Percentiles rank a stretch among this genome's conserved stretches.
These are phyloP conservation scores for Physcomitrium patens DNA, from an alignment of 225 moss, liverwort and hornwort species.

Conservation along the genomic window DNA sequence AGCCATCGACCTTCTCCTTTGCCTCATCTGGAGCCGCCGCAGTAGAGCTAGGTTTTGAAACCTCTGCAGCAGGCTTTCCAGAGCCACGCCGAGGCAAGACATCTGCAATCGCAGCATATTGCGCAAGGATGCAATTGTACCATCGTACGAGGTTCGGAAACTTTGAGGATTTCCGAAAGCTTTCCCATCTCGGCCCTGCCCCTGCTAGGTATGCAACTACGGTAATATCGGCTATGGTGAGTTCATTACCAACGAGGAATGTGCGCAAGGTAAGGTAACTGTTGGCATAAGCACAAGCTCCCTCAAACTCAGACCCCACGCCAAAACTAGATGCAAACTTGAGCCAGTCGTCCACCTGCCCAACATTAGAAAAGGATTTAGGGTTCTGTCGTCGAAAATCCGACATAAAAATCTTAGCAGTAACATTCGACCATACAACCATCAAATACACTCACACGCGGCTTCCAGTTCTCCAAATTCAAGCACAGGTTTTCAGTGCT, in stretches of 20 bases:
- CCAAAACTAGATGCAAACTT: conserved; percentile 56
- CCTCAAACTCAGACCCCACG: conserved; percentile 66
- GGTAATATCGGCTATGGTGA: conserved; percentile 60
- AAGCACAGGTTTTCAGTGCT: too few species aligned
- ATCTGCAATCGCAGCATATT: conserved; percentile 50
- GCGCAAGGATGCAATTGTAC: conserved; percentile 55
- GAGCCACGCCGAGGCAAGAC: conserved; percentile 32
- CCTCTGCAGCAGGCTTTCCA: conserved; percentile 29
- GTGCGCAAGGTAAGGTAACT: conserved; percentile 56
- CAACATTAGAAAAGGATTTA: conserved; percentile 6
- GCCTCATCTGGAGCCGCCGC: conserved; percentile 1
- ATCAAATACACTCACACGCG: too few species aligned
- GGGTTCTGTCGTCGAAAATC: not conserved
- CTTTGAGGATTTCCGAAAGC: conserved; percentile 52
- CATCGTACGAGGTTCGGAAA: conserved; percentile 60
- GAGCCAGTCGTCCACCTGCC: conserved; percentile 82
- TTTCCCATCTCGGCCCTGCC: conserved; percentile 22
- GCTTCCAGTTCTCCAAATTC: too few species aligned
- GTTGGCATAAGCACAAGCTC: conserved; percentile 56
- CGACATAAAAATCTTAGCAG: too few species aligned
- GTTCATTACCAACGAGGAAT: conserved; percentile 65
- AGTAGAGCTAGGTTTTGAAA: conserved; percentile 9
- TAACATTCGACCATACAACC: too few species aligned
- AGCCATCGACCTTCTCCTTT: conserved; percentile 35
- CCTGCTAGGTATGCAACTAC: conserved; percentile 51